Evolutionary conservation across 2,329 filamentous ascomycete species (phyloP), one percentile per base, ranked within the genome.

Genomic region (Neonectria magnoliae): DNA sequence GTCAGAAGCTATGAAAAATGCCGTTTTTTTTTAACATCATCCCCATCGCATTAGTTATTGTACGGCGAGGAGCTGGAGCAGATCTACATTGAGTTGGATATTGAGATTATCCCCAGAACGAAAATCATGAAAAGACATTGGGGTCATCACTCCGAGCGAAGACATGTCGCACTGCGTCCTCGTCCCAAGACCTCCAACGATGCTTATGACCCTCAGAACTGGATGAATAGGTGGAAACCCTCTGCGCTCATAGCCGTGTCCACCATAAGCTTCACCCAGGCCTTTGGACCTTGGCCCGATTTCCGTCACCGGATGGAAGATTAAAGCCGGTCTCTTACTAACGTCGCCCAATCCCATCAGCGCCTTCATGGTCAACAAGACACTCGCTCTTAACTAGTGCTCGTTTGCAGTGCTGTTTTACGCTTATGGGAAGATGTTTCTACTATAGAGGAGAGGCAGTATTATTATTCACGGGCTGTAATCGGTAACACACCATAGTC

Each of bases 151-250:
- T 69, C 55, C 8, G 45, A 48, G 64, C 27, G 50, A 65, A 8
- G 50, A 68, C 45, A 44, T 61, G 25, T 67, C 67, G 0, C 45
- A 69, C 14, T 54, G 59, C 13, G 67, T 69, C n/a, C 66, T 69
- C 38, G 50, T 69, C 22, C 67, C 1, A 64, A 69, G 5, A 66
- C 67, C 9, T 56, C 45, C 6, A 18, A 45, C 9, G 45, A 59
- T 22, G 33, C 57, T 11, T 47, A 59, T n/a, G 57, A 59, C 8
- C 57, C 57, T 29, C 57, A 52, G 14, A 59, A 59, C 25, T 59
- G 47, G 57, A 59, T 16, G 3, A 44, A 14, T 25, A 8, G 8
- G 7, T 59, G 57, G 57, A 59, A 59, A n/a, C n/a, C 45, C 3
- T 59, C 57, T 20, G 36, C 57, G 11, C 45, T 59, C n/a, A 10